Conservation (phyloP, 345 rosid genomes). For the Boechera divaricarpa region DNA sequence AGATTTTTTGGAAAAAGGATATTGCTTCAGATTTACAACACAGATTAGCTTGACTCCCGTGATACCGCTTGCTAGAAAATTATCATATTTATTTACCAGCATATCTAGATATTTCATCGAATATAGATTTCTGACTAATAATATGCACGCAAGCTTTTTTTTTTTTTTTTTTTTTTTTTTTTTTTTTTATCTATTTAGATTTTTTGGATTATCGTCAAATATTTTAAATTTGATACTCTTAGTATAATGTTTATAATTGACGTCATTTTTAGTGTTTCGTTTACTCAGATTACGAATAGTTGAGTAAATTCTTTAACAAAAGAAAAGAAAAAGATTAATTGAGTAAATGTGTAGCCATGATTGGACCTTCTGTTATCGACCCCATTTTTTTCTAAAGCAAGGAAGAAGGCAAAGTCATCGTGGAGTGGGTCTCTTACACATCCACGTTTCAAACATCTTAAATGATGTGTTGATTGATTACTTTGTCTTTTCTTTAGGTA, state of each 20-base stretch:
- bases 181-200: too few relatives aligned
- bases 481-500: conserved; percentile 8
- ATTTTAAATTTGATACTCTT: background rate
- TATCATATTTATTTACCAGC: background rate
- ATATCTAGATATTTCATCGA: background rate
- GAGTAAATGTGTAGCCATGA: conserved; percentile 16
- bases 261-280: background rate
- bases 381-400: background rate
- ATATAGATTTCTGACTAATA: background rate
- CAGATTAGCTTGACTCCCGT: too few relatives aligned
- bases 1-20: too few relatives aligned
- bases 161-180: too few relatives aligned
- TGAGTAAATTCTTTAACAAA: background rate
- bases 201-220: background rate
- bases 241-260: background rate
- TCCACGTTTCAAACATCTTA: conserved; percentile 21
- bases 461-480: conserved; percentile 29
- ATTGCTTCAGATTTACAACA: too few relatives aligned
- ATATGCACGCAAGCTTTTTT: background rate
- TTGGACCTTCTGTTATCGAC: conserved; percentile 1
- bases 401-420: conserved; percentile 27
- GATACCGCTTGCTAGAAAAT: too few relatives aligned
- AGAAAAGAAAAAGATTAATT: too few relatives aligned
- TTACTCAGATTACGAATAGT: background rate
- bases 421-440: conserved; percentile 36